Evolutionary conservation across 2,329 filamentous ascomycete genomes (phyloP).

Genomic region (Neonectria faginata): DNA sequence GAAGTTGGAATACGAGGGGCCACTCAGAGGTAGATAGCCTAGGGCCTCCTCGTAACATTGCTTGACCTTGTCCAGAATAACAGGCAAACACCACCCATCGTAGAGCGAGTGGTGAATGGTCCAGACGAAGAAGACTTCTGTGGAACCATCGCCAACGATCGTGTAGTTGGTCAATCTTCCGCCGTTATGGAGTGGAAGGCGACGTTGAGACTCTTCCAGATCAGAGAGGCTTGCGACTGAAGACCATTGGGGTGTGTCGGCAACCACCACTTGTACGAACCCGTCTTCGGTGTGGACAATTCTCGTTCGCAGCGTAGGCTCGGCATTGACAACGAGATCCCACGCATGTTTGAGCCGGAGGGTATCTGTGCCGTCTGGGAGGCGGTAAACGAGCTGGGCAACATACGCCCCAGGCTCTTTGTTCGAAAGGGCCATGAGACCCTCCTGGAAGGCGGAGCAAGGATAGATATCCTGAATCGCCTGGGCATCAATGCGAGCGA

Average conservation of each 20-base stretch:
- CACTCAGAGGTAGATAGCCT: not conserved
- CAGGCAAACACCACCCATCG: conserved; percentile 44
- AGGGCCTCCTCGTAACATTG: conserved; percentile 25
- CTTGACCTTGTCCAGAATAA: conserved; percentile 39
- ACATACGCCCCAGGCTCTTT: conserved; percentile 37
- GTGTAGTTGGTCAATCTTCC: conserved; percentile 24
- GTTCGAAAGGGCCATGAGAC: conserved; percentile 38
- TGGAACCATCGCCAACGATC: not conserved
- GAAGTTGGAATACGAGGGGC: conserved; percentile 30
- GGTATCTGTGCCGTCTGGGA: conserved; percentile 23
- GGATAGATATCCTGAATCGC: conserved; percentile 35
- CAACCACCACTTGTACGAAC: conserved; percentile 34
- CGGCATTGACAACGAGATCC: conserved; percentile 18
- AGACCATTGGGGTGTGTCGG: conserved; percentile 30
- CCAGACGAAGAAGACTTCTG: conserved; percentile 35
- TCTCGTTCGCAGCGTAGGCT: conserved; percentile 34
- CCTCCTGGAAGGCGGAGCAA: conserved; percentile 40
- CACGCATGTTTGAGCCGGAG: conserved; percentile 35
- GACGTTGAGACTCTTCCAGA: conserved; percentile 11
- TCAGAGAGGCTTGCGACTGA: conserved; percentile 6
- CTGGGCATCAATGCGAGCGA: not conserved
- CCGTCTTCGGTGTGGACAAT: conserved; percentile 38
- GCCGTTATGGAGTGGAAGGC: conserved; percentile 30
- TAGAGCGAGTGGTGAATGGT: conserved; percentile 46
- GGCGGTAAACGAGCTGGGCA: conserved; percentile 35